Conservation (phyloP, 2,329 filamentous ascomycete genomes). For the Cadophora gregata region DNA sequence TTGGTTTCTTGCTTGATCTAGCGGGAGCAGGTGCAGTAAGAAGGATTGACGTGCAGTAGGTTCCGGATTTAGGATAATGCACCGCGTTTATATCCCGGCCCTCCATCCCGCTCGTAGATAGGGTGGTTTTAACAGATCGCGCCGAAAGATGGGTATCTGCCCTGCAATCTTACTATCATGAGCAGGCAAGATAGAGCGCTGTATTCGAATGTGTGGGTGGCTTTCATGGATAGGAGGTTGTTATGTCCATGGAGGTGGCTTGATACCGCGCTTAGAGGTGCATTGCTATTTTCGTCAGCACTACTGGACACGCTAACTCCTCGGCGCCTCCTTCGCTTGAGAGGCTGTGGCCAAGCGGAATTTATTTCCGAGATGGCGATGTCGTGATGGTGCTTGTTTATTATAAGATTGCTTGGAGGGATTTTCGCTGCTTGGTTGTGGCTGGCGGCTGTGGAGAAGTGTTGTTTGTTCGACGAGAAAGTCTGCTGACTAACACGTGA, state of each 20-base stretch:
- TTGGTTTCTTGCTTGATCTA: too few species aligned
- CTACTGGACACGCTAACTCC: slow-evolving; percentile 1
- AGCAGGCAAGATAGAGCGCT: too few species aligned
- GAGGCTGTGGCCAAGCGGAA: neutral
- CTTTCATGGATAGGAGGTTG: neutral
- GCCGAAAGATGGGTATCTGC: too few species aligned
- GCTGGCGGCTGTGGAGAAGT: neutral
- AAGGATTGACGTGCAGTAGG: neutral
- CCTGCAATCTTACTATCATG: too few species aligned
- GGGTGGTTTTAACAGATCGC: too few species aligned
- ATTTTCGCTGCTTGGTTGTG: neutral
- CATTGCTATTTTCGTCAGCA: slow-evolving; percentile 11
- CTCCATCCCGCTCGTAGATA: too few species aligned
- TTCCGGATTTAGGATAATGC: neutral
- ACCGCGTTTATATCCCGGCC: neutral
- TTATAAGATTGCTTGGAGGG: neutral
- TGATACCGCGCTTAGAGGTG: neutral
- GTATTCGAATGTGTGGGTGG: neutral
- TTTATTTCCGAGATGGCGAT: neutral
- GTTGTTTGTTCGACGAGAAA: neutral
- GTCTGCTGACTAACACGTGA: neutral
- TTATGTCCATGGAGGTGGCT: neutral
- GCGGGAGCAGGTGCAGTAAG: neutral
- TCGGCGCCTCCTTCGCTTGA: slow-evolving; percentile 10
- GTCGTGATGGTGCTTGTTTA: neutral